Evolutionary conservation across 345 rosid genomes (phyloP).

Genomic region (Euphorbia pulcherrima): DNA sequence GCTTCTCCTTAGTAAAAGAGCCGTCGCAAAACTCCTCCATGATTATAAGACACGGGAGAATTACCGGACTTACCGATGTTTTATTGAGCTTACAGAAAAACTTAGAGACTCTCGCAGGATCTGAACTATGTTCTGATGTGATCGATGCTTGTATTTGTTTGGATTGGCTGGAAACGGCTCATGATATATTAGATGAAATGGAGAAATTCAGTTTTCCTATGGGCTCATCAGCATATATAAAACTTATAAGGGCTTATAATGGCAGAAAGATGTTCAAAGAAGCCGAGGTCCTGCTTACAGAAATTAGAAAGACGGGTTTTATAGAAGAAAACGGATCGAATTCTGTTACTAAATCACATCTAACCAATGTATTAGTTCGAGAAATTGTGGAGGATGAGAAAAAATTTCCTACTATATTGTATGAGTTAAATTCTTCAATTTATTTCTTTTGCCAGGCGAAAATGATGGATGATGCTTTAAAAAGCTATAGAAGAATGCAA

Average conservation of each 20-base stretch:
- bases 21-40: slow-evolving; percentile 59
- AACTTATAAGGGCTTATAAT: slow-evolving; percentile 53
- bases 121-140: slow-evolving; percentile 43
- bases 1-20: slow-evolving; percentile 43
- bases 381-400: slow-evolving; percentile 38
- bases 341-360: slow-evolving; percentile 32
- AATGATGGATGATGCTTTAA: slow-evolving; percentile 71
- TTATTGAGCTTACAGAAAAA: slow-evolving; percentile 38
- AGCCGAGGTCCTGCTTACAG: slow-evolving; percentile 51
- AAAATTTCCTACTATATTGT: slow-evolving; percentile 31
- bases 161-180: slow-evolving; percentile 80
- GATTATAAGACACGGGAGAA: slow-evolving; percentile 47
- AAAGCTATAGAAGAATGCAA: slow-evolving; percentile 50
- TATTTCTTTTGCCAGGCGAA: slow-evolving; percentile 78
- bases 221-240: slow-evolving; percentile 33
- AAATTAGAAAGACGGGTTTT: slow-evolving; percentile 53
- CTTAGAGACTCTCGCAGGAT: slow-evolving; percentile 16
- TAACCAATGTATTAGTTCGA: slow-evolving; percentile 36
- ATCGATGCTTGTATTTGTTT: slow-evolving; percentile 52
- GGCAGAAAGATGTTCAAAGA: slow-evolving; percentile 51
- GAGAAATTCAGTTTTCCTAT: slow-evolving; percentile 44
- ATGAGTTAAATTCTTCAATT: slow-evolving; percentile 66
- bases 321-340: slow-evolving; percentile 21
- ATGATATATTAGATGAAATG: slow-evolving; percentile 82
- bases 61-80: slow-evolving; percentile 52